Percentiles rank a stretch among this genome's conserved stretches.
Conservation (phyloP, 495 filamentous ascomycete genomes). For the Tuber aestivum region DNA sequence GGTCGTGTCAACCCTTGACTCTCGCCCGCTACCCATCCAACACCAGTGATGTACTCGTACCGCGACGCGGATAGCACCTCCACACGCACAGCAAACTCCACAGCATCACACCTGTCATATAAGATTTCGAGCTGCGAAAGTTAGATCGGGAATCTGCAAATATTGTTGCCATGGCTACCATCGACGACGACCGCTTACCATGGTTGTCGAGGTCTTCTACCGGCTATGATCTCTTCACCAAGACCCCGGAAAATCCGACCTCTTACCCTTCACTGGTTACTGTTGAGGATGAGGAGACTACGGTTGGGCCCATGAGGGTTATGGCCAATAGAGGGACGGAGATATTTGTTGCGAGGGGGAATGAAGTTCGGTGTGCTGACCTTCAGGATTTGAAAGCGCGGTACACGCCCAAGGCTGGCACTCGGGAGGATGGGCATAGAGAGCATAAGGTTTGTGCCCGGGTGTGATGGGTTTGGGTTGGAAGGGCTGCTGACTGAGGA, state of each 20-base stretch:
- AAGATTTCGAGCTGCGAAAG: neutral
- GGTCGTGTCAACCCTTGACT: neutral
- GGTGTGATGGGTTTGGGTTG: neutral
- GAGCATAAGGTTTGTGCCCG: conserved; percentile 29
- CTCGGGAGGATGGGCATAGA: conserved; percentile 34
- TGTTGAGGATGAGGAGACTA: conserved; percentile 1
- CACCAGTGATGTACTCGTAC: neutral
- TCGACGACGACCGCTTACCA: conserved; percentile 25
- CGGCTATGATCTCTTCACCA: conserved; percentile 41
- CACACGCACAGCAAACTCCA: neutral
- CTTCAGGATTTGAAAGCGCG: conserved; percentile 40
- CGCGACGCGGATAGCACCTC: neutral
- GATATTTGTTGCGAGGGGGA: conserved; percentile 38
- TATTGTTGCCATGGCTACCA: conserved; percentile 26
- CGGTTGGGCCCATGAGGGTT: conserved; percentile 23
- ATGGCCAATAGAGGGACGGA: conserved; percentile 39
- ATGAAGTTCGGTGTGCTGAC: conserved; percentile 39
- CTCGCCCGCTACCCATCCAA: neutral
- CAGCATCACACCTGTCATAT: neutral
- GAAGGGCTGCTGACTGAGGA: conserved; percentile 12
- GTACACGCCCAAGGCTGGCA: conserved; percentile 18
- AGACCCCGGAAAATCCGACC: conserved; percentile 30
- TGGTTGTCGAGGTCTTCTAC: conserved; percentile 37
- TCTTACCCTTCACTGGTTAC: conserved; percentile 10
- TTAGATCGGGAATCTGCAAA: neutral